Percentiles rank a stretch among this genome's conserved stretches.
These are phyloP conservation scores for Globisporangium lucens DNA, from an alignment of 352 stramenopile genomes.

Conservation along the genomic window DNA sequence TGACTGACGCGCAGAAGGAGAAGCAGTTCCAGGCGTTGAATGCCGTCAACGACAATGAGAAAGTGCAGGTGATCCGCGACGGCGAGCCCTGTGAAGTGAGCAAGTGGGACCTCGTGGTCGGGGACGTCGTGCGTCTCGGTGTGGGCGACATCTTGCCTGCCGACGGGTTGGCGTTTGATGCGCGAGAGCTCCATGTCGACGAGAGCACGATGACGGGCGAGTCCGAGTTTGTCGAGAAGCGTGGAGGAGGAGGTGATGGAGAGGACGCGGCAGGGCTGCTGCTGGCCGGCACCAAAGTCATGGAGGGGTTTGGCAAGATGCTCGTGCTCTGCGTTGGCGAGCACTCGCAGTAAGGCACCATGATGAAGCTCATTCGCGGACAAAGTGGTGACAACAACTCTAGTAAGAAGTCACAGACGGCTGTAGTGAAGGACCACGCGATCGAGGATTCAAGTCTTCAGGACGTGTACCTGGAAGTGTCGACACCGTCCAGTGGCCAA, in stretches of 20 bases:
- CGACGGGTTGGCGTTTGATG: constrained; percentile 37
- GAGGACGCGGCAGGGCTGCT: constrained; percentile 47
- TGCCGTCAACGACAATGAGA: constrained; percentile 59
- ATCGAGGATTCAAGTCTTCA: neutral
- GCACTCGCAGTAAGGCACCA: constrained; percentile 82
- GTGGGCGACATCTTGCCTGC: constrained; percentile 38
- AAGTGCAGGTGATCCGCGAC: constrained; percentile 40
- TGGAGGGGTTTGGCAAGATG: constrained; percentile 76
- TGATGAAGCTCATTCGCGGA: constrained; percentile 53
- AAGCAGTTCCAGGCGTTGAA: constrained; percentile 69
- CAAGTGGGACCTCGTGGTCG: constrained; percentile 35
- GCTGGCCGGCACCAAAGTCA: constrained; percentile 77
- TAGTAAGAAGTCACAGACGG: neutral
- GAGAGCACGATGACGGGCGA: constrained; percentile 45
- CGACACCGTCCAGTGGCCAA: neutral
- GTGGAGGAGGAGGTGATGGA: neutral
- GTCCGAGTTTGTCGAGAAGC: constrained; percentile 32
- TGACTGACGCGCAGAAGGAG: constrained; percentile 38
- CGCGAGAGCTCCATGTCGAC: constrained; percentile 35
- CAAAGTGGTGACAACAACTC: neutral
- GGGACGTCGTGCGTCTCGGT: constrained; percentile 37
- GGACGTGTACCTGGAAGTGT: constrained; percentile 2
- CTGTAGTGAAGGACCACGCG: neutral
- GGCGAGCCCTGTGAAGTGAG: constrained; percentile 21
- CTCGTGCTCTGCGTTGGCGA: constrained; percentile 86